phyloP scores from a whole-genome alignment of 768 basidiomycete species.

The Leccinum disarticulatum region DNA sequence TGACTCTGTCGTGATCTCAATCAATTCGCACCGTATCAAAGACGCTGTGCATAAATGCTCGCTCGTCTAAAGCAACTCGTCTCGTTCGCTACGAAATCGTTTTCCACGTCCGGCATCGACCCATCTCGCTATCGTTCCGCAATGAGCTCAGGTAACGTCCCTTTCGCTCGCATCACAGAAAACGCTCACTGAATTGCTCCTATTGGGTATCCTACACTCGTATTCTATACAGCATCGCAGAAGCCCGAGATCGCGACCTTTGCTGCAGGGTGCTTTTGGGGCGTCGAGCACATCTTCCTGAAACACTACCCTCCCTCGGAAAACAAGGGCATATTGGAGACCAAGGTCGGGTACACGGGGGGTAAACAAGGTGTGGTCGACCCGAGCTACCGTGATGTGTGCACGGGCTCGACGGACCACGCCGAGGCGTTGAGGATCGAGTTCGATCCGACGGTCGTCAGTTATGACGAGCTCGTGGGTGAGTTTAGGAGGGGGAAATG shows the following conservation, averaged over 20 bases:
- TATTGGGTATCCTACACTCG: no score
- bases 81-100: slow-evolving; percentile 22
- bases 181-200: neutral
- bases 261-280: slow-evolving; percentile 77
- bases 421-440: slow-evolving; percentile 87
- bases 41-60: slow-evolving; percentile 21
- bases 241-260: slow-evolving; percentile 46
- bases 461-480: slow-evolving; percentile 87
- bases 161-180: neutral
- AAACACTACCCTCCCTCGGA: slow-evolving; percentile 72
- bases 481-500: neutral
- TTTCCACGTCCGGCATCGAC: slow-evolving; percentile 31
- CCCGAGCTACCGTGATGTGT: slow-evolving; percentile 75
- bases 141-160: slow-evolving; percentile 36
- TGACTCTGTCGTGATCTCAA: neutral
- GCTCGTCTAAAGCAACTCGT: slow-evolving; percentile 24
- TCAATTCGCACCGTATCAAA: neutral
- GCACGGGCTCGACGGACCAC: slow-evolving; percentile 78
- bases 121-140: slow-evolving; percentile 38
- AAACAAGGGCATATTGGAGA: slow-evolving; percentile 73
- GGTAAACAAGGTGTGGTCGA: slow-evolving; percentile 53
- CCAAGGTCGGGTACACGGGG: slow-evolving; percentile 79
- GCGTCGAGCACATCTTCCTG: slow-evolving; percentile 81
- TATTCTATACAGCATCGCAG: slow-evolving; percentile 39
- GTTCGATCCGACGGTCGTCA: slow-evolving; percentile 76